phyloP scores from a whole-genome alignment of 148 eudicot genomes.

The Rhododendron griersonianum region DNA sequence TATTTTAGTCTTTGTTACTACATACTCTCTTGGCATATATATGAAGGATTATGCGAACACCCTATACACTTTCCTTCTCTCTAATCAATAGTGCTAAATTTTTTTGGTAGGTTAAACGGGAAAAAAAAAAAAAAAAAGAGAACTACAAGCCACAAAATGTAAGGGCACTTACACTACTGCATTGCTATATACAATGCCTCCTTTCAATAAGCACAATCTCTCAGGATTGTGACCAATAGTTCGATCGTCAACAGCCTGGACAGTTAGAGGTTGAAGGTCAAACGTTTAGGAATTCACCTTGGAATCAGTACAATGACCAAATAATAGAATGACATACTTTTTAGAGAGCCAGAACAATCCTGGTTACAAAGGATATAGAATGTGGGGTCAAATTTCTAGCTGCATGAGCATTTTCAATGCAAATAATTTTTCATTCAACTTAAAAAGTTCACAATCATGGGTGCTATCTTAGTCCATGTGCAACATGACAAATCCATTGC shows the following conservation, averaged over 20 bases:
- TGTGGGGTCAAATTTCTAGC: not conserved
- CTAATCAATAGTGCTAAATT: not conserved
- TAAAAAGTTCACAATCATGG: not conserved
- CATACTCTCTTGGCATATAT: not conserved
- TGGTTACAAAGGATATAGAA: not conserved
- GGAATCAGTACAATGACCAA: not conserved
- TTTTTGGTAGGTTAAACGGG: not conserved
- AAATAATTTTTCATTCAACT: not conserved
- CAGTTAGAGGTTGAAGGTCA: not conserved
- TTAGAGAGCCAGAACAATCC: not conserved
- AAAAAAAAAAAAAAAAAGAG: not conserved
- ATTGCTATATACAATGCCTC: slow-evolving; percentile 84
- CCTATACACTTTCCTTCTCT: not conserved
- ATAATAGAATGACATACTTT: not conserved
- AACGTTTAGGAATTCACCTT: not conserved
- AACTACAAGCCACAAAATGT: not conserved
- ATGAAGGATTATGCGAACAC: not conserved
- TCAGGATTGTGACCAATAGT: slow-evolving; percentile 94
- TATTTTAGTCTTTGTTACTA: not conserved
- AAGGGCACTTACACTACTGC: slow-evolving; percentile 67
- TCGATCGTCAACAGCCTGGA: slow-evolving; percentile 82
- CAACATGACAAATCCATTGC: not conserved
- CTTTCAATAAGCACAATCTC: slow-evolving; percentile 81
- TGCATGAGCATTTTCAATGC: not conserved
- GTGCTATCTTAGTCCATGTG: not conserved